Conservation (phyloP, 2,329 filamentous ascomycete genomes). For the Zasmidium cellare region DNA sequence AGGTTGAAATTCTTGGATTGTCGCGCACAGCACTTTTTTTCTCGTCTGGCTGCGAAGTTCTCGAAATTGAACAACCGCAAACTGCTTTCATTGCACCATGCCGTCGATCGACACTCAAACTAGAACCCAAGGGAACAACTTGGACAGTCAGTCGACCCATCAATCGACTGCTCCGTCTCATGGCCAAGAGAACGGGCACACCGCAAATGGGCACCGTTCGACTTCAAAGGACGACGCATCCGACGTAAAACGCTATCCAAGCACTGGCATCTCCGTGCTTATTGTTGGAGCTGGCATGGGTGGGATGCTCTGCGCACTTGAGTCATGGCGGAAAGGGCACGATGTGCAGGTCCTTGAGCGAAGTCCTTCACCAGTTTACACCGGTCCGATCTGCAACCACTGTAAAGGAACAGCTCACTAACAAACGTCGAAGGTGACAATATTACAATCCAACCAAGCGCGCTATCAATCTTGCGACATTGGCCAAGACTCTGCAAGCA, state of each 20-base stretch:
- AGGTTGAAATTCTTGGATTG: too few species aligned
- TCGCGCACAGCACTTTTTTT: too few species aligned
- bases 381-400: background rate
- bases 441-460: conserved; percentile 49
- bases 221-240: too few species aligned
- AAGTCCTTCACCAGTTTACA: background rate
- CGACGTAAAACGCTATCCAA: background rate
- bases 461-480: conserved; percentile 54
- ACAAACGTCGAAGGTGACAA: conserved; percentile 8
- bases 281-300: conserved; percentile 23
- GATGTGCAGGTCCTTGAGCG: conserved; percentile 21
- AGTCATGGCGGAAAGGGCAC: conserved; percentile 23
- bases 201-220: too few species aligned
- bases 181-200: too few species aligned
- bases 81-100: too few species aligned
- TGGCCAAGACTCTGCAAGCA: conserved; percentile 51
- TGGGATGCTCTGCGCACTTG: conserved; percentile 20
- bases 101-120: too few species aligned
- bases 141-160: too few species aligned
- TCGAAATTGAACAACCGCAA: too few species aligned
- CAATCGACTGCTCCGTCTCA: too few species aligned
- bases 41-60: too few species aligned
- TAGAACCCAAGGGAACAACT: too few species aligned
- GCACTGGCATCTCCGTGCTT: conserved; percentile 20
- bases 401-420: background rate